Conservation (phyloP, 2,329 filamentous ascomycete genomes). For the Dendryphion nanum region DNA sequence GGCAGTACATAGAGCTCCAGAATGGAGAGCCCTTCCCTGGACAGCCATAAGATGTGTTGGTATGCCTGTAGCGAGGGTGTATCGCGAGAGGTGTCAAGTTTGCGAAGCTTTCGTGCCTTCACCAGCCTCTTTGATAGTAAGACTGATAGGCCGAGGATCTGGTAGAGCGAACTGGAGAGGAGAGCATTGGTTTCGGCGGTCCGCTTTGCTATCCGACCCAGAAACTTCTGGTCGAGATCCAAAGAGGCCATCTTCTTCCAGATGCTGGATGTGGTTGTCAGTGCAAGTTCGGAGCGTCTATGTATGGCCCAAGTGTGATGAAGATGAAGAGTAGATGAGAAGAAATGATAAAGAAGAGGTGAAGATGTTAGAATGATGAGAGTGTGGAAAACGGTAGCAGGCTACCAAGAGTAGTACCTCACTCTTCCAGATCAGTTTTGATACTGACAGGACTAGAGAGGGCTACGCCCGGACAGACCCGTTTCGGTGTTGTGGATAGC, state of each 20-base stretch:
- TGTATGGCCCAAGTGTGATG: too few species aligned
- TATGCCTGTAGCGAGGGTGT: conserved; percentile 81
- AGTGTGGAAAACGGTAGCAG: too few species aligned
- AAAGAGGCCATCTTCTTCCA: conserved; percentile 86
- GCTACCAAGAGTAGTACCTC: too few species aligned
- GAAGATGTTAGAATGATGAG: too few species aligned
- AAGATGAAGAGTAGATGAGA: too few species aligned
- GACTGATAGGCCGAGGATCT: conserved; percentile 85
- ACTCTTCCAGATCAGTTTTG: too few species aligned
- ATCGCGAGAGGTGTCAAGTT: conserved; percentile 74
- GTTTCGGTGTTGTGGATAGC: too few species aligned
- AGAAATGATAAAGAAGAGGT: too few species aligned
- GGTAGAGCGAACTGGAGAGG: conserved; percentile 80
- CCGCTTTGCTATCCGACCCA: conserved; percentile 81
- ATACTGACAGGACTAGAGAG: too few species aligned
- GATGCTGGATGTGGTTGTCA: too few species aligned
- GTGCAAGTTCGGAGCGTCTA: too few species aligned
- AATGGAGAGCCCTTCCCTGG: conserved; percentile 84
- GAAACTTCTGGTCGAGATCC: conserved; percentile 95
- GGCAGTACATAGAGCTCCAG: conserved; percentile 84
- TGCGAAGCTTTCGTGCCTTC: conserved; percentile 77
- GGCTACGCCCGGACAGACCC: too few species aligned
- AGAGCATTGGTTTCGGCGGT: conserved; percentile 76
- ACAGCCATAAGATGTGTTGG: conserved; percentile 92
- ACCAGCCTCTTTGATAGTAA: conserved; percentile 82